Base-by-base conservation (phyloP, 768 basidiomycete genomes). In the Galerina sulciceps region DNA sequence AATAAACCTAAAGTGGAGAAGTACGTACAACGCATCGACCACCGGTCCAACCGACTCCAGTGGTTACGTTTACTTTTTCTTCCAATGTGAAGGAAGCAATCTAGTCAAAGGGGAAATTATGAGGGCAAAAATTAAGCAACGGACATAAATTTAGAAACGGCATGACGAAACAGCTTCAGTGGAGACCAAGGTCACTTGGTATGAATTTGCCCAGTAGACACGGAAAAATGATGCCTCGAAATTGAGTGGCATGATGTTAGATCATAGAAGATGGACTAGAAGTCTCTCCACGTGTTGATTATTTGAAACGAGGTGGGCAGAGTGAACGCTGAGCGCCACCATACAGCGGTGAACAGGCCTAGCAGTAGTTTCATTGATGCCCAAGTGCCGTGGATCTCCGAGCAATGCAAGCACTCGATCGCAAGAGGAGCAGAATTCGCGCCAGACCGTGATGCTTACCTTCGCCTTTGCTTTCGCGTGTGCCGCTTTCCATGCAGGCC, bases 1-100 rank as follows among this genome's bases (percentile, higher is more conserved):
- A 22, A 23, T 11, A 11, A 31, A 20, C 2, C 11, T 23, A 38
- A 26, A 62, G 42, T 3, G 54, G 11, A 22, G 26, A 52, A 23
- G 48, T 53, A 73, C 81, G 62, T 66, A 84, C 91, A 11, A 92
- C 88, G 68, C 91, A 93, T 1, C 77, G 81, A 1, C 89, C 89
- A 53, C 71, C 73, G 67, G 65, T 65, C 87, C 86, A 88, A n/a
- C 86, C 86, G 1, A 88, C 80, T 40, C 89, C 90, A 5, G 89
- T 91, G 10, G 80, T 79, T 4, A 88, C 70, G 47, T 80, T 85
- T 8, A 84, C 83, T 67, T 90, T 91, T 69, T 89, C 82, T 55
- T 87, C 81, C 26, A 89, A 73, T 8, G 85, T 79, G 53, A 84
- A 62, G 40, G 40, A 40, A 14, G 65, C 58, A 20, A 66, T 36